Percentiles rank a stretch among this genome's conserved stretches.
Conservation (phyloP, 352 stramenopile species). For the Globisporangium emineosum region DNA sequence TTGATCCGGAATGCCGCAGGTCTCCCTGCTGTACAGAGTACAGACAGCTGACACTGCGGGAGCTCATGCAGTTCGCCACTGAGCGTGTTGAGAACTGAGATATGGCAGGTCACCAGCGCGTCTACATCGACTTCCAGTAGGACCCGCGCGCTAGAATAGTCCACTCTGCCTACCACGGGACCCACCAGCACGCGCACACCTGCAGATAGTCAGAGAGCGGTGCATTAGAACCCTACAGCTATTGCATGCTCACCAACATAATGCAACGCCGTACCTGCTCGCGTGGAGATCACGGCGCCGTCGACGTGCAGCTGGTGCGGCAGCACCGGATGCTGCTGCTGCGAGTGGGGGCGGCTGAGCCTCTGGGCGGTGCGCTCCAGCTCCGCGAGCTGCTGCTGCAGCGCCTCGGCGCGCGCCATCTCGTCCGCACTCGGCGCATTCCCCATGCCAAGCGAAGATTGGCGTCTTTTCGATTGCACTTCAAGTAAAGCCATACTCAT, state of each 20-base stretch:
- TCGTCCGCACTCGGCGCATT: constrained; percentile 41
- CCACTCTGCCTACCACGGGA: constrained; percentile 67
- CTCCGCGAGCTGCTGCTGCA: constrained; percentile 42
- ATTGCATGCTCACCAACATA: no score
- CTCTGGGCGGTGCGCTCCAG: constrained; percentile 41
- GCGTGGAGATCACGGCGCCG: constrained; percentile 19
- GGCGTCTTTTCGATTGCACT: no score
- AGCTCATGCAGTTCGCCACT: constrained; percentile 43
- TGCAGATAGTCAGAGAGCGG: constrained; percentile 6
- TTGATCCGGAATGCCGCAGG: constrained; percentile 43
- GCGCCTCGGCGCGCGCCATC: constrained; percentile 20
- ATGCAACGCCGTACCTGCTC: not conserved
- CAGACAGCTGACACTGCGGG: constrained; percentile 22
- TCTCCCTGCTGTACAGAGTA: constrained; percentile 24
- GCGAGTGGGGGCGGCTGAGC: constrained; percentile 22
- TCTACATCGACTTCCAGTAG: constrained; percentile 57
- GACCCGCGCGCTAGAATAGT: constrained; percentile 42
- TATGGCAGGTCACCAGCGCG: constrained; percentile 41
- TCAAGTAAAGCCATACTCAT: no score
- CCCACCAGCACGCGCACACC: constrained; percentile 56
- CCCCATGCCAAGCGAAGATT: constrained; percentile 39
- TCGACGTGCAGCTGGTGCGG: constrained; percentile 30
- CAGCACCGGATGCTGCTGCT: constrained; percentile 27
- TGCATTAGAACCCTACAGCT: not conserved
- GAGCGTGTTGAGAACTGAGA: constrained; percentile 39